A percentile compares a stretch with the other conserved stretches of the same genome.
Evolutionary conservation across 768 basidiomycete genomes (phyloP).

Genomic region (Pleurotus salmoneostramineus): DNA sequence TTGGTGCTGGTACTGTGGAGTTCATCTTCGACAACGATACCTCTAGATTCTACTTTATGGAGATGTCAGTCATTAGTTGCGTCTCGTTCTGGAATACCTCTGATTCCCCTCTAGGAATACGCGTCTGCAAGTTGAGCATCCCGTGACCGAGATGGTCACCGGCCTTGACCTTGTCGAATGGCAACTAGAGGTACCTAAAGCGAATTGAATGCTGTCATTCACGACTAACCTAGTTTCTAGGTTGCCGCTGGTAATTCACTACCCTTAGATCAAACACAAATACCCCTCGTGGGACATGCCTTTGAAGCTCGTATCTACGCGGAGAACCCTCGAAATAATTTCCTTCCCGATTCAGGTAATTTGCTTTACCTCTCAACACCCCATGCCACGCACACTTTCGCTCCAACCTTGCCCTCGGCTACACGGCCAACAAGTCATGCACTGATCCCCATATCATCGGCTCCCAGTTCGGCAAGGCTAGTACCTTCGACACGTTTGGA

Average conservation of each 20-base stretch:
- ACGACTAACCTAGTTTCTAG: constrained; percentile 26
- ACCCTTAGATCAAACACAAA: constrained; percentile 69
- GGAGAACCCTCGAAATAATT: constrained; percentile 90
- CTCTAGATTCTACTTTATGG: constrained; percentile 89
- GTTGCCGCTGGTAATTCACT: constrained; percentile 88
- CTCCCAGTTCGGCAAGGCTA: constrained; percentile 28
- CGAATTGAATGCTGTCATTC: neutral
- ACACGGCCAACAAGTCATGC: constrained; percentile 18
- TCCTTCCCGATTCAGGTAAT: constrained; percentile 86
- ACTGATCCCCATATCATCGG: constrained; percentile 26
- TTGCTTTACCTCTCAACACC: constrained; percentile 83
- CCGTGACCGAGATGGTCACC: constrained; percentile 94
- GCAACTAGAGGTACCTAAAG: constrained; percentile 70
- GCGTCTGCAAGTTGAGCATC: constrained; percentile 84
- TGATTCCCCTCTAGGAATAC: constrained; percentile 57
- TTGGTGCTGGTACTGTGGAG: constrained; percentile 92
- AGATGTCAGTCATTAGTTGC: constrained; percentile 56
- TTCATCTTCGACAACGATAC: constrained; percentile 96
- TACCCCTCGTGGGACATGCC: constrained; percentile 88
- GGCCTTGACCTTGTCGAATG: constrained; percentile 93
- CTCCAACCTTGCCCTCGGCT: constrained; percentile 35
- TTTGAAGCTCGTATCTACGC: constrained; percentile 97
- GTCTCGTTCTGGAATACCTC: neutral
- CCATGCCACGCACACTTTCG: constrained; percentile 64
- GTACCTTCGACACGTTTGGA: constrained; percentile 76